Evolutionary conservation across 2,329 filamentous ascomycete genomes (phyloP), one percentile per base, ranked within the genome.

Genomic region (Fusarium stilboides): DNA sequence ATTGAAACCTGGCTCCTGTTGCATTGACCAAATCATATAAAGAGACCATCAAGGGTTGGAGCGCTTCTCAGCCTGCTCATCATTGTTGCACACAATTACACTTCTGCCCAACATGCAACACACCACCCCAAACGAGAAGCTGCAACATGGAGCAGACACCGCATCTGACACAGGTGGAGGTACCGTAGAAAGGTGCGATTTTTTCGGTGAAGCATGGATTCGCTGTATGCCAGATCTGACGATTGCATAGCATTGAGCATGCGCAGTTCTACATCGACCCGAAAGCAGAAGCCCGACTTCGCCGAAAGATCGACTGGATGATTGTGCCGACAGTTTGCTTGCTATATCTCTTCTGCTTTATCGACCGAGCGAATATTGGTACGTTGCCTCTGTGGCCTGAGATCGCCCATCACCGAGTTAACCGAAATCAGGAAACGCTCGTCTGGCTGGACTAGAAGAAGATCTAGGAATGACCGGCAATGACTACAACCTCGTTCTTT

Each of bases 311-410:
- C n/a, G 62, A 65, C 13, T 65, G 26, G 37, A 65, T 65, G 61
- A 45, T 65, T 8, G 61, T 65, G 6, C 62, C 62, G 8, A 65
- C 62, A 4, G 60, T 65, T 8, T 65, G 60, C 19, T 24, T 65
- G 0, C 79, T 91, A 6, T 91, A 90, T 69, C 80, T 91, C 0
- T 90, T 91, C 71, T 90, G 88, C 76, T 91, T 90, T 74, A 89
- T 91, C 55, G 89, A 91, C 72, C 82, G 89, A 19, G 86, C 68
- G 3, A 70, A 70, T 8, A 63, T 70, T 6, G 67, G 67, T 70
- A 36, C 2, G 31, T 6, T 15, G 12, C 12, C 2, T 6, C 4
- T 13, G 8, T 24, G 6, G 12, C 12, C 1, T n/a, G 20, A 8
- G 5, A 3, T 19, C 7, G 1, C 12, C 2, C 15, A 12, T 5